Conservation (phyloP, 1,139 yeast genomes). For the Hemisphaericaspora xylofermentans region DNA sequence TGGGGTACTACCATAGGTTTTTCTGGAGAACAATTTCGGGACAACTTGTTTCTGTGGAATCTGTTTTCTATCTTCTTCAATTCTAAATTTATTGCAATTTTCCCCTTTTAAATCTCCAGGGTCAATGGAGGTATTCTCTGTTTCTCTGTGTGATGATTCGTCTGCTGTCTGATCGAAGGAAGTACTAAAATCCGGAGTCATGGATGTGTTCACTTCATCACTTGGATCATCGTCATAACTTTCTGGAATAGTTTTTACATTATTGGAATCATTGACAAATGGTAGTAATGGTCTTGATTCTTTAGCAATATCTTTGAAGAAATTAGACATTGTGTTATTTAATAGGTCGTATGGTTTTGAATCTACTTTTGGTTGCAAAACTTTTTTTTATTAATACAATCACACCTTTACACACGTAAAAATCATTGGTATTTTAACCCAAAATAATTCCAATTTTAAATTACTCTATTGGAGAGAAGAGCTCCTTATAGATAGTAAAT, state of each 20-base stretch:
- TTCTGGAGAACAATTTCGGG: slow-evolving; percentile 1
- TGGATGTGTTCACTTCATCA: slow-evolving; percentile 1
- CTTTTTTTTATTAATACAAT: too few species aligned
- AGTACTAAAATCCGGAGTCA: background rate
- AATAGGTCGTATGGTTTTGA: background rate
- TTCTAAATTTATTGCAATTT: too few species aligned
- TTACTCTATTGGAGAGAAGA: too few species aligned
- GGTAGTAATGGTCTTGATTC: slow-evolving; percentile 3
- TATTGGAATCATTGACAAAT: background rate
- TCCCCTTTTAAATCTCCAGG: background rate
- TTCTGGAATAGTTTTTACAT: background rate
- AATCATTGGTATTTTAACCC: too few species aligned
- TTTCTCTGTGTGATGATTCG: background rate
- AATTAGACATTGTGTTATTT: background rate
- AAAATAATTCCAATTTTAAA: too few species aligned
- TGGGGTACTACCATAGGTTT: background rate
- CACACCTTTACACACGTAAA: too few species aligned
- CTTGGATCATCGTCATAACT: background rate
- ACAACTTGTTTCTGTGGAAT: background rate
- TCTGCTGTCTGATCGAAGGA: background rate
- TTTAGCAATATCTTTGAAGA: slow-evolving; percentile 3
- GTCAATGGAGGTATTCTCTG: slow-evolving; percentile 1
- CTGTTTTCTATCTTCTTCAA: background rate
- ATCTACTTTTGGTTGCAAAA: slow-evolving; percentile 1
- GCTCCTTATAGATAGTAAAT: too few species aligned